phyloP scores from a whole-genome alignment of 768 basidiomycete species.

The Psilocybe subaeruginosa region DNA sequence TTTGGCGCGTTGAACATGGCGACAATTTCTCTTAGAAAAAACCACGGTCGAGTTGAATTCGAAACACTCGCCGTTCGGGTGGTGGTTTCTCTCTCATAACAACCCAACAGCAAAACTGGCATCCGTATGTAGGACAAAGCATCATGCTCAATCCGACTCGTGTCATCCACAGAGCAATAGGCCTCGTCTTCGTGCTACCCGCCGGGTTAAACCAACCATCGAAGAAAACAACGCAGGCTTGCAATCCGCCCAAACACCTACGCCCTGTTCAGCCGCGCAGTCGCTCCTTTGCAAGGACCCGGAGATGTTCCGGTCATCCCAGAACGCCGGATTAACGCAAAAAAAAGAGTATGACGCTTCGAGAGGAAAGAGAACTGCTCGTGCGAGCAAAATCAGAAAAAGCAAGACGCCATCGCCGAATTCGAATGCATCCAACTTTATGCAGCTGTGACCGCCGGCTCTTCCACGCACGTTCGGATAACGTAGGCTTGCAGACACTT shows the following conservation, averaged over 20 bases:
- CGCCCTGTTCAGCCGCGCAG: slow-evolving; percentile 68
- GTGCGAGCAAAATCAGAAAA: slow-evolving; percentile 33
- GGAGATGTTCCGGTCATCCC: slow-evolving; percentile 77
- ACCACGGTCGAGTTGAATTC: slow-evolving; percentile 91
- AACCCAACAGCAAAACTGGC: background rate
- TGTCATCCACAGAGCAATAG: slow-evolving; percentile 87
- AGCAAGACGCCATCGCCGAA: slow-evolving; percentile 20
- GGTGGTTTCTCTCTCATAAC: background rate
- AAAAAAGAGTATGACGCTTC: slow-evolving; percentile 79
- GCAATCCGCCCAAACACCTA: slow-evolving; percentile 64
- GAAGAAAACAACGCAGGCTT: slow-evolving; percentile 37
- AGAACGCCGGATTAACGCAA: slow-evolving; percentile 91
- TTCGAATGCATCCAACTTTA: background rate
- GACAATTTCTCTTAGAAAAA: slow-evolving; percentile 86
- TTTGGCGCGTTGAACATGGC: slow-evolving; percentile 85
- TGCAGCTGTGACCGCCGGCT: slow-evolving; percentile 1
- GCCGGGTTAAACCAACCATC: slow-evolving; percentile 30
- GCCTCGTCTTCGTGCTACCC: slow-evolving; percentile 80
- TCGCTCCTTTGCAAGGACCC: slow-evolving; percentile 52
- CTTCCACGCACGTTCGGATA: no score
- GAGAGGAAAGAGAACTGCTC: slow-evolving; percentile 62
- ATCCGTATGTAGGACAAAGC: slow-evolving; percentile 72
- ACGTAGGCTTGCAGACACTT: no score
- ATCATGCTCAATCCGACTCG: slow-evolving; percentile 91
- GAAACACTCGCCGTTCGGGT: slow-evolving; percentile 97